These are phyloP conservation scores for Cenococcum geophilum DNA, from an alignment of 495 filamentous ascomycete species.

Conservation along the genomic window DNA sequence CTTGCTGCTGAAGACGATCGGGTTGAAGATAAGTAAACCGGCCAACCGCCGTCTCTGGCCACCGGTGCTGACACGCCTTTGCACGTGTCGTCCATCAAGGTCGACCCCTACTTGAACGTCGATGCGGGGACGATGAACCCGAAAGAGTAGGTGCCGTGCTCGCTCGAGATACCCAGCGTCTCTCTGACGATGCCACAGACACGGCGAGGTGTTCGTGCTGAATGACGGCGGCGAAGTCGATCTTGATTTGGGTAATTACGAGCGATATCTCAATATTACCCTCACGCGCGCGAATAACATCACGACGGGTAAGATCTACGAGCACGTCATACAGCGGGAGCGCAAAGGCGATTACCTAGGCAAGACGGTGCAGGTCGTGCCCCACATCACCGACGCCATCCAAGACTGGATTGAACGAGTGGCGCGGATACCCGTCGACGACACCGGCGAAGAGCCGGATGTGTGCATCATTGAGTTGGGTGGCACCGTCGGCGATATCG, in stretches of 20 bases:
- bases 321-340: slow-evolving; percentile 75
- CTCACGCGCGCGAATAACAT: slow-evolving; percentile 80
- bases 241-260: slow-evolving; percentile 94
- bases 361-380: slow-evolving; percentile 88
- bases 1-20: slow-evolving; percentile 76
- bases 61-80: slow-evolving; percentile 36
- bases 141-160: slow-evolving; percentile 54
- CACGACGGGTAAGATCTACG: slow-evolving; percentile 93
- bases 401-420: slow-evolving; percentile 91
- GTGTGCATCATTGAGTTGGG: slow-evolving; percentile 85
- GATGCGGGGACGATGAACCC: slow-evolving; percentile 82
- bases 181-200: slow-evolving; percentile 39
- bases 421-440: slow-evolving; percentile 79
- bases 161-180: neutral
- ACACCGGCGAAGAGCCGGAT: slow-evolving; percentile 73
- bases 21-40: slow-evolving; percentile 54
- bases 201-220: slow-evolving; percentile 69
- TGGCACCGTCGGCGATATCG: slow-evolving; percentile 84
- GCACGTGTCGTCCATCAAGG: slow-evolving; percentile 61
- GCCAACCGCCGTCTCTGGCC: slow-evolving; percentile 16
- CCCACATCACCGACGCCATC: slow-evolving; percentile 83
- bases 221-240: slow-evolving; percentile 79
- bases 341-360: slow-evolving; percentile 81
- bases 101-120: slow-evolving; percentile 81
- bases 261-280: slow-evolving; percentile 69